Percentiles rank a stretch among this genome's conserved stretches.
Conservation (phyloP, 2,329 filamentous ascomycete genomes). For the Aspergillus phoenicis region DNA sequence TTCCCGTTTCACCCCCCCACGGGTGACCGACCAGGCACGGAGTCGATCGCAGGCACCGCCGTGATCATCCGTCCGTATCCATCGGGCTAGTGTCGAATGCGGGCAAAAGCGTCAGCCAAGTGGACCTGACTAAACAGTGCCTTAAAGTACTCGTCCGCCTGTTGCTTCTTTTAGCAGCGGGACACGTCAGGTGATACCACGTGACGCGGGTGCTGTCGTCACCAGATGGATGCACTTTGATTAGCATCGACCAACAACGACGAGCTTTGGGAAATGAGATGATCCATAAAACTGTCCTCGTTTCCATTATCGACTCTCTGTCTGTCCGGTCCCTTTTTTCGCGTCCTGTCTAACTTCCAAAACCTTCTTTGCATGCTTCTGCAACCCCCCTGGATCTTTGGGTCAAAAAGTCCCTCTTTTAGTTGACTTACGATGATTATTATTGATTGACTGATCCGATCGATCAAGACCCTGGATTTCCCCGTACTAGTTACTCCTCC, state of each 20-base stretch:
- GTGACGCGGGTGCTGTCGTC: slow-evolving; percentile 7
- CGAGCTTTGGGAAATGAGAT: slow-evolving; percentile 10
- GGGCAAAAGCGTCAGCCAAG: neutral
- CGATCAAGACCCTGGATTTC: slow-evolving; percentile 17
- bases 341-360: slow-evolving; percentile 4
- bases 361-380: slow-evolving; percentile 9
- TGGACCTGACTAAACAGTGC: neutral
- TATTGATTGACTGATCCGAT: slow-evolving; percentile 12
- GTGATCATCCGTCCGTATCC: neutral
- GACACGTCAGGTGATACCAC: slow-evolving; percentile 7
- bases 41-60: neutral
- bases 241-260: slow-evolving; percentile 18
- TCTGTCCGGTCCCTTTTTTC: slow-evolving; percentile 1
- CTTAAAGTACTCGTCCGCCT: neutral
- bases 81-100: neutral
- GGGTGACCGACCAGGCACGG: neutral
- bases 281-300: slow-evolving; percentile 11
- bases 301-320: slow-evolving; percentile 9
- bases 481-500: neutral
- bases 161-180: slow-evolving; percentile 9
- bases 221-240: slow-evolving; percentile 14
- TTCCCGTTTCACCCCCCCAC: too few relatives aligned
- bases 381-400: slow-evolving; percentile 9
- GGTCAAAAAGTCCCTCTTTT: slow-evolving; percentile 20
- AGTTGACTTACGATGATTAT: slow-evolving; percentile 16